phyloP scores from a whole-genome alignment of 2,329 filamentous ascomycete species.

The Dactylonectria estremocensis region DNA sequence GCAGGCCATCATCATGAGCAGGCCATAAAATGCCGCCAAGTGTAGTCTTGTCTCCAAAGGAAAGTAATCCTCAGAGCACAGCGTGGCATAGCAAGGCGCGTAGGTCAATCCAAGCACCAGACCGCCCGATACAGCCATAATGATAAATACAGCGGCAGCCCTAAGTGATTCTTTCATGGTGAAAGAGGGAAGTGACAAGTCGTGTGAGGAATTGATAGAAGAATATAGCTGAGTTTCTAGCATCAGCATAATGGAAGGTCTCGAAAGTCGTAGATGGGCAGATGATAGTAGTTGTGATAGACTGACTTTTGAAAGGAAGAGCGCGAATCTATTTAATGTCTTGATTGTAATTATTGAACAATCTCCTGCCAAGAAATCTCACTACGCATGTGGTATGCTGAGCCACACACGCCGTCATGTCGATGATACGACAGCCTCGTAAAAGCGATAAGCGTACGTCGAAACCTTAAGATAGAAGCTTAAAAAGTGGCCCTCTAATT shows the following conservation, averaged over 20 bases:
- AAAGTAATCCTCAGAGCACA: slow-evolving; percentile 22
- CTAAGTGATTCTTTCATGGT: background rate
- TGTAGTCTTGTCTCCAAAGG: slow-evolving; percentile 17
- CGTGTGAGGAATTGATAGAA: background rate
- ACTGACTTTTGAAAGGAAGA: background rate
- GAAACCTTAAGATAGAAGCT: background rate
- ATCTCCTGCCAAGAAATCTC: background rate
- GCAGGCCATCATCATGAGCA: background rate
- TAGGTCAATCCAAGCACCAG: slow-evolving; percentile 13
- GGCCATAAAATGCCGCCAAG: slow-evolving; percentile 12
- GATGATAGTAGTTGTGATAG: background rate
- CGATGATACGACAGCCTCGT: background rate
- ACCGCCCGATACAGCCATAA: background rate
- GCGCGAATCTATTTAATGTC: background rate
- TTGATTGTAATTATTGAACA: background rate
- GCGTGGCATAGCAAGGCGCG: slow-evolving; percentile 13
- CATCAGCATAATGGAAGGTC: background rate
- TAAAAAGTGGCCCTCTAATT: background rate
- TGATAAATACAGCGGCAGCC: background rate
- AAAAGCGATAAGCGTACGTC: background rate
- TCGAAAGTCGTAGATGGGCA: background rate
- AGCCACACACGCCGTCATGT: background rate
- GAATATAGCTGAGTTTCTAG: no score
- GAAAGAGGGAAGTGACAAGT: background rate
- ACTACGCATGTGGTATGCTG: background rate